Conservation (phyloP, 1,284 basidiomycete species). For the Gymnopus androsaceus region DNA sequence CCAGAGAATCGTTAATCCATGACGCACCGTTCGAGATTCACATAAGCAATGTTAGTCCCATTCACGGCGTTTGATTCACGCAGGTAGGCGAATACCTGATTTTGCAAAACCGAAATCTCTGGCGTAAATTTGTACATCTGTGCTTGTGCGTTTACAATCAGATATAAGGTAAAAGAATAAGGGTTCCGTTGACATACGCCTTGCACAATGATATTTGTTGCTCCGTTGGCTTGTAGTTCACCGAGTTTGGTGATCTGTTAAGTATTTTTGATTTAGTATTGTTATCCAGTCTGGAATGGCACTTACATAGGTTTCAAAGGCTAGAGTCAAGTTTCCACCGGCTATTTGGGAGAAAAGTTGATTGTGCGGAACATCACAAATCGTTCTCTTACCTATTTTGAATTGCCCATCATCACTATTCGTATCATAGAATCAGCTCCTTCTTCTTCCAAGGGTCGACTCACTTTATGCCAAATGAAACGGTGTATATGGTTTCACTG, state of each 20-base stretch:
- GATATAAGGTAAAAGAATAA: neutral
- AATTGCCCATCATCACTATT: slow-evolving; percentile 30
- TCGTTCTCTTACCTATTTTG: slow-evolving; percentile 17
- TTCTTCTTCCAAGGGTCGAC: neutral
- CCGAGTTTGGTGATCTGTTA: slow-evolving; percentile 26
- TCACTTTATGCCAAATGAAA: slow-evolving; percentile 33
- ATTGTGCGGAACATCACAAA: neutral
- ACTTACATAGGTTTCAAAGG: slow-evolving; percentile 26
- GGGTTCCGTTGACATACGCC: slow-evolving; percentile 3
- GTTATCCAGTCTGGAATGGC: neutral
- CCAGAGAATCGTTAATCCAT: neutral
- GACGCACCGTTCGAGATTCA: slow-evolving; percentile 26
- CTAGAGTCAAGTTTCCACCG: slow-evolving; percentile 27
- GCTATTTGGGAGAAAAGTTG: slow-evolving; percentile 12
- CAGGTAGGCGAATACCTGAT: slow-evolving; percentile 28
- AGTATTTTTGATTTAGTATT: neutral
- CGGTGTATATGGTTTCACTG: slow-evolving; percentile 28
- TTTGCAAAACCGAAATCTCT: slow-evolving; percentile 28
- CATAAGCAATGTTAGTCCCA: slow-evolving; percentile 31
- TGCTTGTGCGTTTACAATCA: neutral
- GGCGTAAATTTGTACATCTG: slow-evolving; percentile 33
- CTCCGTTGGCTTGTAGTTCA: slow-evolving; percentile 29
- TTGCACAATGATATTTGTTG: slow-evolving; percentile 31
- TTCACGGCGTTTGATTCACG: slow-evolving; percentile 25
- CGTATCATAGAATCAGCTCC: neutral